These are phyloP conservation scores for Chenopodium suecicum DNA, from an alignment of 148 eudicot genomes.

Conservation along the genomic window DNA sequence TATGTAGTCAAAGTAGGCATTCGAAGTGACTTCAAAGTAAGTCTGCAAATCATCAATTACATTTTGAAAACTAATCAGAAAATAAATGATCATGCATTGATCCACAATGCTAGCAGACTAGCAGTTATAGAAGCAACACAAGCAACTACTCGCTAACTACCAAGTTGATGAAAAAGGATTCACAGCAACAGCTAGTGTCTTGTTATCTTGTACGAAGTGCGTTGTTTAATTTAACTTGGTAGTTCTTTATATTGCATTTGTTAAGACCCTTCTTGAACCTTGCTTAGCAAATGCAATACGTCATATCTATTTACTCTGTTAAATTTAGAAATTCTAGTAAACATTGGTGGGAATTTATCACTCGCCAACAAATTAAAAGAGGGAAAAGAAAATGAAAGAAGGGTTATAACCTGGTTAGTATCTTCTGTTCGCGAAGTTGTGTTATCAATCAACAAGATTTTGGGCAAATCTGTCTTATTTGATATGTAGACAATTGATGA, in stretches of 20 bases:
- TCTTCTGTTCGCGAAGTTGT: slow-evolving; percentile 55
- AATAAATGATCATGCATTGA: background rate
- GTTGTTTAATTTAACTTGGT: background rate
- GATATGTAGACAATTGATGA: slow-evolving; percentile 66
- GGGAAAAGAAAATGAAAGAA: background rate
- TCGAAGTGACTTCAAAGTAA: slow-evolving; percentile 70
- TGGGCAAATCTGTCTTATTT: slow-evolving; percentile 74
- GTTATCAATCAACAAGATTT: slow-evolving; percentile 66
- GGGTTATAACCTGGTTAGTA: slow-evolving; percentile 66
- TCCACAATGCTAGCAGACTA: background rate
- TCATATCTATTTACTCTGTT: background rate
- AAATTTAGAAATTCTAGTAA: too few species aligned
- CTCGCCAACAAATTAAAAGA: background rate
- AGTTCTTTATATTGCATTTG: too few species aligned
- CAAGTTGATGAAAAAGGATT: background rate
- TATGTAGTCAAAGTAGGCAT: slow-evolving; percentile 62
- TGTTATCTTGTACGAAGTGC: too few species aligned
- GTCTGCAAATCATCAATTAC: slow-evolving; percentile 42
- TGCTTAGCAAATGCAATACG: background rate
- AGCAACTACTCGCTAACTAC: background rate
- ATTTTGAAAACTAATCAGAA: background rate
- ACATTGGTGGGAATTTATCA: too few species aligned
- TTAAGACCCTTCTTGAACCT: too few species aligned
- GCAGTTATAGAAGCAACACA: background rate
- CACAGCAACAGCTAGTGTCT: background rate